Percentiles rank a stretch among this genome's conserved stretches.
phyloP scores from a whole-genome alignment of 179 eudicot species.

The Amaranthus tricolor region DNA sequence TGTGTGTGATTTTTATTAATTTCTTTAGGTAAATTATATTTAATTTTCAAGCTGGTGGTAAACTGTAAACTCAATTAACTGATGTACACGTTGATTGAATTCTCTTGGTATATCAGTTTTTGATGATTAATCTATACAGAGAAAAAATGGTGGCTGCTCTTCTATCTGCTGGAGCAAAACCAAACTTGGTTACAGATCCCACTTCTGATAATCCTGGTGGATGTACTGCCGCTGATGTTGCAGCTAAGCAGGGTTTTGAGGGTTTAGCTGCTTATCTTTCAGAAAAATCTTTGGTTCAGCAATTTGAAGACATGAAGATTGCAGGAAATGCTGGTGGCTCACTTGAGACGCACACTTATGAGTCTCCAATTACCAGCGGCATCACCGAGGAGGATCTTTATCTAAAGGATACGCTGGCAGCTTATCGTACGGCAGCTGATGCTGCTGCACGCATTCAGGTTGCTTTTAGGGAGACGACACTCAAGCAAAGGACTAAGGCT shows the following conservation, averaged over 20 bases:
- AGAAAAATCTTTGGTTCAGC: constrained; percentile 75
- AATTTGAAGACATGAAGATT: constrained; percentile 72
- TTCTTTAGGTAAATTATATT: too few relatives aligned
- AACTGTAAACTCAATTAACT: not conserved
- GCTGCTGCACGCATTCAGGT: constrained; percentile 92
- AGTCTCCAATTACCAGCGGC: constrained; percentile 29
- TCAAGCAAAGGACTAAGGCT: constrained; percentile 50
- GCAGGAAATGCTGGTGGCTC: constrained; percentile 90
- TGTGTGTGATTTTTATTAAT: too few relatives aligned
- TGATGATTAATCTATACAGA: constrained; percentile 39
- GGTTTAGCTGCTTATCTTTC: constrained; percentile 95
- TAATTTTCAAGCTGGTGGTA: too few relatives aligned
- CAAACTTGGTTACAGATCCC: constrained; percentile 88
- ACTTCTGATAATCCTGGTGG: constrained; percentile 77
- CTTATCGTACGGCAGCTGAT: constrained; percentile 94
- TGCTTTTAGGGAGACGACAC: constrained; percentile 78
- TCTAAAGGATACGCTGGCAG: constrained; percentile 80
- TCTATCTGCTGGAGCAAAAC: constrained; percentile 91
- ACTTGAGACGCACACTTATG: constrained; percentile 48
- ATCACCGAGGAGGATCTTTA: constrained; percentile 62
- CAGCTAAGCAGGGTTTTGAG: constrained; percentile 61
- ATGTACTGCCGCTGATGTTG: constrained; percentile 78
- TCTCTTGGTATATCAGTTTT: too few relatives aligned
- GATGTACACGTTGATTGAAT: not conserved
- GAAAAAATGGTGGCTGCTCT: constrained; percentile 92